These are phyloP conservation scores for Mortierella sp. DNA, from an alignment of 371 early-diverging fungal genomes.

Conservation along the genomic window DNA sequence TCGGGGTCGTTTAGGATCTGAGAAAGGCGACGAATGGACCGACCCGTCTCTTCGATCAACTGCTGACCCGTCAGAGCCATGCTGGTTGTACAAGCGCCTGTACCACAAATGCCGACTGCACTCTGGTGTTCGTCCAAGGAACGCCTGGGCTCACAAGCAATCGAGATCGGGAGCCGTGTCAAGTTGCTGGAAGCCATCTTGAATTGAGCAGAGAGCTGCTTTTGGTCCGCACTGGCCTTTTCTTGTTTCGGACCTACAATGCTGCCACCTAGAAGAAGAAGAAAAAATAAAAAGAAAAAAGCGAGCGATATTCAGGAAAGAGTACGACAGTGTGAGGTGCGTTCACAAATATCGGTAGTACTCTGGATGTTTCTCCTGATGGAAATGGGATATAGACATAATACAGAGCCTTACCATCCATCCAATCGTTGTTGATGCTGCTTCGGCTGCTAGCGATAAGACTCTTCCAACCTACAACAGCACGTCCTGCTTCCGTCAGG, in stretches of 20 bases:
- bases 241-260: neutral
- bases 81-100: neutral
- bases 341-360: too few species aligned
- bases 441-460: slow-evolving; percentile 29
- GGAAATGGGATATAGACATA: too few species aligned
- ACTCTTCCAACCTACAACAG: slow-evolving; percentile 62
- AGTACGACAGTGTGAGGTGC: too few species aligned
- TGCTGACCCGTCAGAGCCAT: neutral
- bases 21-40: slow-evolving; percentile 28
- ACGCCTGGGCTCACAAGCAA: slow-evolving; percentile 6
- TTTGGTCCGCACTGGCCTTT: slow-evolving; percentile 10
- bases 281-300: too few species aligned
- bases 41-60: slow-evolving; percentile 12
- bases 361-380: too few species aligned
- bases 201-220: slow-evolving; percentile 19
- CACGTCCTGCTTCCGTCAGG: slow-evolving; percentile 63
- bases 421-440: slow-evolving; percentile 46
- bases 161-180: slow-evolving; percentile 34
- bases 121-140: slow-evolving; percentile 25
- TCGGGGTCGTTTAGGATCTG: slow-evolving; percentile 48
- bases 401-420: slow-evolving; percentile 33
- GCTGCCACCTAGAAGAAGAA: too few species aligned
- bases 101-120: too few species aligned
- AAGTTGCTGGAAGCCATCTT: slow-evolving; percentile 19
- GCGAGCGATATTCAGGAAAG: too few species aligned